Conservation (phyloP, 2,329 filamentous ascomycete species). For the Talaromyces sp. region DNA sequence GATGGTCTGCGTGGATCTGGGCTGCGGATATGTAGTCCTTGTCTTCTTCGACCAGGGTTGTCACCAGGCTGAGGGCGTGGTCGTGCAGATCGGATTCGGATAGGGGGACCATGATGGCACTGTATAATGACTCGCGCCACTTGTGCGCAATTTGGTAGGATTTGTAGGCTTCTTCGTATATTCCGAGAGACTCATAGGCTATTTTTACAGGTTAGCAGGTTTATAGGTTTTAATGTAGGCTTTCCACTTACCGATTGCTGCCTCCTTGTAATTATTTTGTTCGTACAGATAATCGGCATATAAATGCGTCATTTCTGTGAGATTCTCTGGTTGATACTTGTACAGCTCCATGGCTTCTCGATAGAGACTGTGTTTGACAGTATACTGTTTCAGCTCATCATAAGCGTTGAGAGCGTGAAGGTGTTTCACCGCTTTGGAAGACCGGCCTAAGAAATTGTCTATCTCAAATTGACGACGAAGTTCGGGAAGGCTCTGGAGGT, state of each 20-base stretch:
- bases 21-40: constrained; percentile 81
- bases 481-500: constrained; percentile 68
- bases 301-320: constrained; percentile 64
- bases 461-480: constrained; percentile 74
- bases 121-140: constrained; percentile 88
- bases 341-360: constrained; percentile 71
- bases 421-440: constrained; percentile 70
- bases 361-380: constrained; percentile 74
- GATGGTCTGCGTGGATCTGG: constrained; percentile 74
- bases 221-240: neutral
- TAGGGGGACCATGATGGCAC: constrained; percentile 65
- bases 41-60: constrained; percentile 68
- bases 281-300: constrained; percentile 75
- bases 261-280: constrained; percentile 74
- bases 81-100: constrained; percentile 55
- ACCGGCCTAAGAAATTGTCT: constrained; percentile 77
- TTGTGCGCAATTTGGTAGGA: constrained; percentile 79
- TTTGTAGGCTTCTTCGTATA: constrained; percentile 69
- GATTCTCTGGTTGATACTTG: constrained; percentile 68
- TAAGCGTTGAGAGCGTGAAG: constrained; percentile 70
- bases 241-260: constrained; percentile 57
- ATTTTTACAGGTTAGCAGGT: neutral
- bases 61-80: constrained; percentile 70
- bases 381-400: constrained; percentile 72
- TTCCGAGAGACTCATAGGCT: constrained; percentile 78